phyloP scores from a whole-genome alignment of 108 stramenopile species.

The Fistulifera pelliculosa region DNA sequence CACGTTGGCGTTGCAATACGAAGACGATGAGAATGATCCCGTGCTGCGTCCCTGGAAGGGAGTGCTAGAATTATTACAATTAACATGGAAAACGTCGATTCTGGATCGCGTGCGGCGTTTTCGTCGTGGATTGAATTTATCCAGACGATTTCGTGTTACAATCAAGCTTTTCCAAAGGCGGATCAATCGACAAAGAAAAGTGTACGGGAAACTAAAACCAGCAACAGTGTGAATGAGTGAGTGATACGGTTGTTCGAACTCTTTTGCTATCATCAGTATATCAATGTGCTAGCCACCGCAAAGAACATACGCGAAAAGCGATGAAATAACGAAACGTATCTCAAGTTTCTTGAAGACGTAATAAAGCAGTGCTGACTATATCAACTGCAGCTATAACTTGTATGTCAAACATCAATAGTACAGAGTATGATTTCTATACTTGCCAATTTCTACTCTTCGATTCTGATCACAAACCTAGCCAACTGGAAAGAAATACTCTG shows the following conservation, averaged over 20 bases:
- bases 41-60: constrained; percentile 61
- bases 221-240: neutral
- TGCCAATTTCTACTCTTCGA: neutral
- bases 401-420: too few relatives aligned
- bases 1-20: constrained; percentile 71
- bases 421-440: too few relatives aligned
- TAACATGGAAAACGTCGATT: constrained; percentile 24
- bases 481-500: constrained; percentile 83
- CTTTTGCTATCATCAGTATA: too few relatives aligned
- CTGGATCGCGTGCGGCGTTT: constrained; percentile 20
- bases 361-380: too few relatives aligned
- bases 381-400: too few relatives aligned
- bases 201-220: neutral
- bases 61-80: constrained; percentile 51
- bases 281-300: too few relatives aligned
- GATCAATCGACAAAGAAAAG: neutral
- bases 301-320: too few relatives aligned
- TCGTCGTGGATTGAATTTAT: constrained; percentile 7
- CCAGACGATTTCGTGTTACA: neutral
- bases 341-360: too few relatives aligned
- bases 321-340: too few relatives aligned
- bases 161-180: neutral
- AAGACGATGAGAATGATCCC: constrained; percentile 51
- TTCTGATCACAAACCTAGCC: constrained; percentile 71
- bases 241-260: neutral